Evolutionary conservation across 202 grass and related monocot genomes (phyloP).

Genomic region (Carex arenaria): DNA sequence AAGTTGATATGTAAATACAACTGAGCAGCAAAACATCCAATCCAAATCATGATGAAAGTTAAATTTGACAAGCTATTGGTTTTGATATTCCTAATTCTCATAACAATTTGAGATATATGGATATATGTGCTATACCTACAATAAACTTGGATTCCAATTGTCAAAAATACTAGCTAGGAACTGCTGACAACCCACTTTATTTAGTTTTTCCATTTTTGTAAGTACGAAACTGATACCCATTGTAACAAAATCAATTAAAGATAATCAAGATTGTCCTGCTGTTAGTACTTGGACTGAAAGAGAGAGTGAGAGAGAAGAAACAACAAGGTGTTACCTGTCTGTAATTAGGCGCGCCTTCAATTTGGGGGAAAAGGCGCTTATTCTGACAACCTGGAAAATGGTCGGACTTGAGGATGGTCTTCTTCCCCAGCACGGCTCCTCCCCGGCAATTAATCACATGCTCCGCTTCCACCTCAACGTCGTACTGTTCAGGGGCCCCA

Average conservation of each 20-base stretch:
- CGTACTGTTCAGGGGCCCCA: constrained; percentile 8
- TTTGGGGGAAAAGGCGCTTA: constrained; percentile 81
- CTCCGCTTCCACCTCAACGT: constrained; percentile 44
- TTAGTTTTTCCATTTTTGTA: not conserved
- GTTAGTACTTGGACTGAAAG: not conserved
- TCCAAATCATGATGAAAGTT: not conserved
- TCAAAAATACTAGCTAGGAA: not conserved
- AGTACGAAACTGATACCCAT: not conserved
- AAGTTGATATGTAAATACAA: not conserved
- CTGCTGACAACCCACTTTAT: not conserved
- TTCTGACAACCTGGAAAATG: constrained; percentile 98
- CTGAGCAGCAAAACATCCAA: not conserved
- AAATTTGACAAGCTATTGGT: not conserved
- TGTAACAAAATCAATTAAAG: not conserved
- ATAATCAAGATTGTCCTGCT: not conserved
- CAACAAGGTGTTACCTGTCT: constrained; percentile 42
- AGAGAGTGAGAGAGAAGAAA: not conserved
- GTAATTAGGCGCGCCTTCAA: constrained; percentile 97
- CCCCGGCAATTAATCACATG: constrained; percentile 85
- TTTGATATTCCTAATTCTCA: not conserved
- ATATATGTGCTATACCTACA: not conserved
- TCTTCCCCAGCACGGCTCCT: constrained; percentile 95
- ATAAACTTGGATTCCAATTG: not conserved
- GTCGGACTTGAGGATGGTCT: constrained; percentile 97
- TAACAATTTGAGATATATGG: not conserved